phyloP scores from a whole-genome alignment of 352 stramenopile genomes.

The Pythium myriotylum region DNA sequence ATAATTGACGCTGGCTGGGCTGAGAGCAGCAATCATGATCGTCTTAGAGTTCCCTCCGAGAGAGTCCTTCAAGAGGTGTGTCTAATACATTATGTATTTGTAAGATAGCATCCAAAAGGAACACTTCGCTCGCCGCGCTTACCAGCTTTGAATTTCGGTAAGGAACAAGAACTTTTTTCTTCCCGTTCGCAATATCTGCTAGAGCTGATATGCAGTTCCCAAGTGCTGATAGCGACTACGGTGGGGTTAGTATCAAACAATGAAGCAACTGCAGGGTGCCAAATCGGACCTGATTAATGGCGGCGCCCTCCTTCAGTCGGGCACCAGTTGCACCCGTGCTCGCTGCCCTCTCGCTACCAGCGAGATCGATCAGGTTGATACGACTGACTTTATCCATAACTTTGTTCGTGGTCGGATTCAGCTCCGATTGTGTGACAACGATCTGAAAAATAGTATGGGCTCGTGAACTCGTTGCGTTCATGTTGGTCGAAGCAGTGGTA shows the following conservation, averaged over 20 bases:
- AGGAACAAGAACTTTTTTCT: constrained; percentile 86
- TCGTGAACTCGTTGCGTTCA: constrained; percentile 85
- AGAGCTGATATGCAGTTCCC: constrained; percentile 93
- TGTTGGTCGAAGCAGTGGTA: constrained; percentile 86
- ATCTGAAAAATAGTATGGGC: constrained; percentile 88
- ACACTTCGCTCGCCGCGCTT: constrained; percentile 3
- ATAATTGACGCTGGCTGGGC: constrained; percentile 88
- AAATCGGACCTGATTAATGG: constrained; percentile 88
- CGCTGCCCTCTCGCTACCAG: constrained; percentile 85
- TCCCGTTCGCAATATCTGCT: constrained; percentile 83
- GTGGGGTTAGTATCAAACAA: too few relatives aligned
- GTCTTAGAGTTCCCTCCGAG: constrained; percentile 90
- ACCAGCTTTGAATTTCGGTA: constrained; percentile 94
- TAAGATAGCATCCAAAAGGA: too few relatives aligned
- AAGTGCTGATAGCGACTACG: constrained; percentile 83
- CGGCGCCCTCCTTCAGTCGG: constrained; percentile 91
- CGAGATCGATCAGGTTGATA: constrained; percentile 93
- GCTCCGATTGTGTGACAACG: constrained; percentile 77
- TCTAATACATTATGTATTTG: constrained; percentile 44
- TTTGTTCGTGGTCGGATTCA: constrained; percentile 73
- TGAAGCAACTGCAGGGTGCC: constrained; percentile 48
- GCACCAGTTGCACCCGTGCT: constrained; percentile 90
- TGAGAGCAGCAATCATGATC: constrained; percentile 91
- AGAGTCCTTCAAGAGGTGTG: constrained; percentile 84
- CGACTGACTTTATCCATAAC: constrained; percentile 83